Evolutionary conservation across 768 basidiomycete genomes (phyloP).

Genomic region (Chalciporus chontae): DNA sequence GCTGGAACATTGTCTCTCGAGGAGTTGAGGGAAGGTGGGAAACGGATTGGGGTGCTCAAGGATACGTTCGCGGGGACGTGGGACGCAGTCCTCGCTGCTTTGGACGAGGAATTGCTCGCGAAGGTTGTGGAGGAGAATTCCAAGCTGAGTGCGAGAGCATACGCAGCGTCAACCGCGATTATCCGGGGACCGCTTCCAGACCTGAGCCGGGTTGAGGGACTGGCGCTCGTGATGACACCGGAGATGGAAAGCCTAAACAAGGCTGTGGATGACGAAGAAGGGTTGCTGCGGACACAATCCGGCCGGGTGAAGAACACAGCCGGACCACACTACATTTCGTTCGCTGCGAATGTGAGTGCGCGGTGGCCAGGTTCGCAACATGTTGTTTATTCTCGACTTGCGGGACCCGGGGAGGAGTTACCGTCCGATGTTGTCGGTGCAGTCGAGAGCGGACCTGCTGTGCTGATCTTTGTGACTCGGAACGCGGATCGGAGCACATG

Average conservation of each 20-base stretch:
- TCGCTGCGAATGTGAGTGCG: conserved; percentile 39
- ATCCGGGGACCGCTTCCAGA: conserved; percentile 37
- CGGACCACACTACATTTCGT: conserved; percentile 50
- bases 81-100: conserved; percentile 33
- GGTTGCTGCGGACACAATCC: conserved; percentile 36
- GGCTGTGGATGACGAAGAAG: conserved; percentile 58
- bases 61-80: conserved; percentile 45
- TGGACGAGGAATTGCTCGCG: conserved; percentile 24
- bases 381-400: conserved; percentile 39
- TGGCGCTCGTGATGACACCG: conserved; percentile 53
- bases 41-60: conserved; percentile 50
- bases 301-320: conserved; percentile 55
- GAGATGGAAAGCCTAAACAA: conserved; percentile 53
- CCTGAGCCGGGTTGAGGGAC: conserved; percentile 31
- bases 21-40: conserved; percentile 39
- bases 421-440: conserved; percentile 5
- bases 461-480: conserved; percentile 50
- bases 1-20: conserved; percentile 39
- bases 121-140: conserved; percentile 38
- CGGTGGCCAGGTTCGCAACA: conserved; percentile 37
- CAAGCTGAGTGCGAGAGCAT: conserved; percentile 44
- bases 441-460: not conserved
- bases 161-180: conserved; percentile 45
- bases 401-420: conserved; percentile 4
- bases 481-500: conserved; percentile 52